Conservation (phyloP, 441 rosid genomes). For the Brassica balearica region DNA sequence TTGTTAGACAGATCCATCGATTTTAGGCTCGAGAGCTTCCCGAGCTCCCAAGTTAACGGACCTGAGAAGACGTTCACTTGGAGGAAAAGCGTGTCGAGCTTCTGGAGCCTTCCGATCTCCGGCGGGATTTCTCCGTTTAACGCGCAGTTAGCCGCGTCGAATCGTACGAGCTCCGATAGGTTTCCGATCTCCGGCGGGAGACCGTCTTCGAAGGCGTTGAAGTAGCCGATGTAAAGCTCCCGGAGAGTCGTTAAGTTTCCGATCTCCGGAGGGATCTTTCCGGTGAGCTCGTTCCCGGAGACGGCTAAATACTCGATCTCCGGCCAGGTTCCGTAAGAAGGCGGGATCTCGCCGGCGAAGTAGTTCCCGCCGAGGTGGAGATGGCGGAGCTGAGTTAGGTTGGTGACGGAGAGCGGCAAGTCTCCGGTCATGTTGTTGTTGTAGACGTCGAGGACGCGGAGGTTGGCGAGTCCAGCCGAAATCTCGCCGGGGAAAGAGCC, state of each 20-base stretch:
- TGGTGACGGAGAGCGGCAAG: slow-evolving; percentile 71
- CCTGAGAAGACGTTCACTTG: slow-evolving; percentile 86
- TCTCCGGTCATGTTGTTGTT: slow-evolving; percentile 87
- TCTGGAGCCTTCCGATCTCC: slow-evolving; percentile 72
- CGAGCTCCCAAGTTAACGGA: slow-evolving; percentile 64
- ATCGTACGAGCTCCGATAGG: slow-evolving; percentile 63
- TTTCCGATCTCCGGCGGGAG: slow-evolving; percentile 90
- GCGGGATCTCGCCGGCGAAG: slow-evolving; percentile 72
- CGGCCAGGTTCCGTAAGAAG: slow-evolving; percentile 76
- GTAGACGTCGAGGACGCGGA: slow-evolving; percentile 84
- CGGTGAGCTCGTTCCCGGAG: slow-evolving; percentile 82
- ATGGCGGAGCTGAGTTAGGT: slow-evolving; percentile 71
- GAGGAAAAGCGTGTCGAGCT: slow-evolving; percentile 84
- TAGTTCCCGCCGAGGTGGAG: slow-evolving; percentile 95
- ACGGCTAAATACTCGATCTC: slow-evolving; percentile 76
- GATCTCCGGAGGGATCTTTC: slow-evolving; percentile 78
- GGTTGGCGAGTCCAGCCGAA: slow-evolving; percentile 54
- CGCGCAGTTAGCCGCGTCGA: slow-evolving; percentile 86
- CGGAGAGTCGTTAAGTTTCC: slow-evolving; percentile 71
- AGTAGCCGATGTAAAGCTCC: slow-evolving; percentile 86
- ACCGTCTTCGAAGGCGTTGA: slow-evolving; percentile 64
- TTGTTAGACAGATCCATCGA: slow-evolving; percentile 95
- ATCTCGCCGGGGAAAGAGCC: slow-evolving; percentile 71
- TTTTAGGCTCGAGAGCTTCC: slow-evolving; percentile 70
- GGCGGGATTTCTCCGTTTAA: slow-evolving; percentile 78